A percentile compares a stretch with the other conserved stretches of the same genome.
Evolutionary conservation across 2,329 filamentous ascomycete genomes (phyloP).

Genomic region (Tolypocladium paradoxum): DNA sequence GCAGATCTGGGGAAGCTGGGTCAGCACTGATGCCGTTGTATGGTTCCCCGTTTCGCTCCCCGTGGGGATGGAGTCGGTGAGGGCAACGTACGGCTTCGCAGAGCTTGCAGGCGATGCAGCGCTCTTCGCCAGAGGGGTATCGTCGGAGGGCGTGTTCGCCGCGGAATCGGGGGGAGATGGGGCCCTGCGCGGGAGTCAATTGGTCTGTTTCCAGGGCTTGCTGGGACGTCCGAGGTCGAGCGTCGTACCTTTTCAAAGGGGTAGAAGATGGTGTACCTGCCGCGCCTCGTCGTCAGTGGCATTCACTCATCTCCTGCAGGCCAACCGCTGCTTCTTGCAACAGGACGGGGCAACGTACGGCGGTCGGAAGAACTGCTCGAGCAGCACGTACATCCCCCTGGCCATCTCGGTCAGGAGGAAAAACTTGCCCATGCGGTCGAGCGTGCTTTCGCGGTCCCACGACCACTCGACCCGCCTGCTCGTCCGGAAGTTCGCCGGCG

Average conservation of each 20-base stretch:
- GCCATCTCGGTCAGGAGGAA: constrained; percentile 95
- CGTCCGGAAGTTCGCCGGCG: constrained; percentile 71
- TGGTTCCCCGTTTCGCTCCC: not conserved
- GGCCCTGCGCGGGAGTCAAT: constrained; percentile 45
- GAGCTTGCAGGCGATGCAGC: constrained; percentile 99
- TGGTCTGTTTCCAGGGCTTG: not conserved
- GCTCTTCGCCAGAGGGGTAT: constrained; percentile 95
- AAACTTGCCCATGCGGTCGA: constrained; percentile 83
- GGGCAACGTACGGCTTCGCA: constrained; percentile 64
- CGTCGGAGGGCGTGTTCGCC: constrained; percentile 93
- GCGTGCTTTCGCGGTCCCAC: constrained; percentile 61
- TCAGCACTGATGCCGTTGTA: not conserved
- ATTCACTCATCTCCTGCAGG: too few species aligned
- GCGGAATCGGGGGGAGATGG: constrained; percentile 94
- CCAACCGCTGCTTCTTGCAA: not conserved
- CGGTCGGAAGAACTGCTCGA: constrained; percentile 97
- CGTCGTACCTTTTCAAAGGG: constrained; percentile 78
- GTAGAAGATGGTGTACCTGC: constrained; percentile 94
- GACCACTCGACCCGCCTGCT: constrained; percentile 68
- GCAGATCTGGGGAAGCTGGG: constrained; percentile 51
- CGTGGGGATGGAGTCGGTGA: not conserved
- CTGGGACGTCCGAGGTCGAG: not conserved
- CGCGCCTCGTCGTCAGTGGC: not conserved
- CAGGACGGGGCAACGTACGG: constrained; percentile 56
- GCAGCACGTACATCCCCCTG: constrained; percentile 91